Conservation (phyloP, 2,329 filamentous ascomycete species). For the Rosellinia necatrix region DNA sequence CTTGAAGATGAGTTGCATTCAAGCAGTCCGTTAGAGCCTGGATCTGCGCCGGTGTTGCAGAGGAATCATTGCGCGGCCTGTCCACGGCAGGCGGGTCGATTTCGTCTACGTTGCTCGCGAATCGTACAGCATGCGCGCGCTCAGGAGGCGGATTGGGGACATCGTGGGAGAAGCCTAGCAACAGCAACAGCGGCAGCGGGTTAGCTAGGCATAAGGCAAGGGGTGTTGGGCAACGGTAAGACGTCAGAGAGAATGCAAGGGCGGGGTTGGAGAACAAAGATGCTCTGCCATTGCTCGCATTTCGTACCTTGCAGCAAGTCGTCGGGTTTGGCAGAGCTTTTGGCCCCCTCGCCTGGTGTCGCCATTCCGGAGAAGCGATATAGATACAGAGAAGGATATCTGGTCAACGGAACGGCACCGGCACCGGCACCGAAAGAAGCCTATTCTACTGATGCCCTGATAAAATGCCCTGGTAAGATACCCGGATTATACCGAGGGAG, state of each 20-base stretch:
- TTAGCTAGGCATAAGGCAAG: slow-evolving; percentile 30
- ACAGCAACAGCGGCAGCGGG: slow-evolving; percentile 21
- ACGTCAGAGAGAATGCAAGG: slow-evolving; percentile 4
- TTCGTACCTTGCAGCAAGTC: slow-evolving; percentile 35
- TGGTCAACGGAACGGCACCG: neutral
- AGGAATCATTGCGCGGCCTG: slow-evolving; percentile 39
- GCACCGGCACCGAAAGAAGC: neutral
- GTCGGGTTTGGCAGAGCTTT: slow-evolving; percentile 27
- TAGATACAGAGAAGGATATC: neutral
- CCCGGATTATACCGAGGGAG: slow-evolving; percentile 1
- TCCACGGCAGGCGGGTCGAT: slow-evolving; percentile 55
- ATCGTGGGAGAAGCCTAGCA: slow-evolving; percentile 29
- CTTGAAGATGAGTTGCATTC: slow-evolving; percentile 77
- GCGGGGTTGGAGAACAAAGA: slow-evolving; percentile 25
- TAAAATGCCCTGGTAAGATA: too few relatives aligned
- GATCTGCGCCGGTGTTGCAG: slow-evolving; percentile 65
- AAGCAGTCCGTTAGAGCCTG: slow-evolving; percentile 73
- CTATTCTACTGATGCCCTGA: too few relatives aligned
- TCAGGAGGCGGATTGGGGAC: slow-evolving; percentile 34
- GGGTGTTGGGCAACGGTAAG: slow-evolving; percentile 5
- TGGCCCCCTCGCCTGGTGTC: slow-evolving; percentile 25
- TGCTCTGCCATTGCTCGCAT: slow-evolving; percentile 3
- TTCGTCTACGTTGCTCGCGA: slow-evolving; percentile 72
- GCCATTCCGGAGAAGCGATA: slow-evolving; percentile 29
- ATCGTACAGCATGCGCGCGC: slow-evolving; percentile 64